These are phyloP conservation scores for Pseudocercospora crystallina DNA, from an alignment of 2,329 filamentous ascomycete species.

Conservation along the genomic window DNA sequence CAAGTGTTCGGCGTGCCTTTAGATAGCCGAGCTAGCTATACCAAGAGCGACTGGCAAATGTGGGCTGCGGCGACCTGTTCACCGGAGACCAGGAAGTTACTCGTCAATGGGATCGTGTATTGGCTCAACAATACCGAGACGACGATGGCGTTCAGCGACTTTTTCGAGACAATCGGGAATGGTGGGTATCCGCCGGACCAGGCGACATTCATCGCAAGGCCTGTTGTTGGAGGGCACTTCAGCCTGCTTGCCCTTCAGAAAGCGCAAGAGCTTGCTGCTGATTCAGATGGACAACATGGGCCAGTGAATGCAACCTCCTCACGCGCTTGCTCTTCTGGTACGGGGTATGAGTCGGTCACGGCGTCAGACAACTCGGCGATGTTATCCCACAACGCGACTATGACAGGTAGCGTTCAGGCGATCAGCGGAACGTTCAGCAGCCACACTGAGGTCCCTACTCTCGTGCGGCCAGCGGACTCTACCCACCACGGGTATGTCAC, in stretches of 20 bases:
- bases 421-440: no score
- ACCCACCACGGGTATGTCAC: no score
- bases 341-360: no score
- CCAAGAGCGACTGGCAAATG: slow-evolving; percentile 48
- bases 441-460: no score
- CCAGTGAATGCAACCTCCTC: no score
- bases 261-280: background rate
- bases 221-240: slow-evolving; percentile 14
- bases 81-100: slow-evolving; percentile 44
- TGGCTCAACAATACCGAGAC: slow-evolving; percentile 53
- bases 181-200: background rate
- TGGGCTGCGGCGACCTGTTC: slow-evolving; percentile 49
- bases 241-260: slow-evolving; percentile 9
- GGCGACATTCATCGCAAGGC: slow-evolving; percentile 8
- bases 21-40: slow-evolving; percentile 32
- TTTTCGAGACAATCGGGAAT: slow-evolving; percentile 25
- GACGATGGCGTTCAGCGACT: slow-evolving; percentile 49
- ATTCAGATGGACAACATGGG: no score
- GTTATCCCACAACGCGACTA: no score
- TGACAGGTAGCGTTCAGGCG: no score
- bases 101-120: slow-evolving; percentile 45
- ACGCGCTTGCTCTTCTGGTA: no score
- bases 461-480: no score
- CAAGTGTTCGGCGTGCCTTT: slow-evolving; percentile 31
- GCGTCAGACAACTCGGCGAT: no score